A percentile compares a stretch with the other conserved stretches of the same genome.
phyloP scores from a whole-genome alignment of 371 early-diverging fungal genomes.

The Mortierella sp. region DNA sequence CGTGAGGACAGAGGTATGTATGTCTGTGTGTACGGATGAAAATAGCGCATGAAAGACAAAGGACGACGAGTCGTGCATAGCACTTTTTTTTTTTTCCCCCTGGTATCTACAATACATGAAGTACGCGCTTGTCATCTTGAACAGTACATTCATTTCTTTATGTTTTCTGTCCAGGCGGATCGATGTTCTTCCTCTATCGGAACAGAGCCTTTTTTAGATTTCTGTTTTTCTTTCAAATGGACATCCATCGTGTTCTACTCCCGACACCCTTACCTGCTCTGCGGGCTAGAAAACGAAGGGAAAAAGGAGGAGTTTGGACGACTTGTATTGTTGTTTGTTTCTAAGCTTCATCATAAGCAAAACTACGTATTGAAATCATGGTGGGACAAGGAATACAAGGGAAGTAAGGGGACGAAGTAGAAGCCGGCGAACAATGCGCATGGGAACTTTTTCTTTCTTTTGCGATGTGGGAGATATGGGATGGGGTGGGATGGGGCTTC shows the following conservation, averaged over 20 bases:
- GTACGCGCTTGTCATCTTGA: background rate
- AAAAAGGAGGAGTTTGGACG: background rate
- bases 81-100: background rate
- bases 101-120: too few species aligned
- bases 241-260: background rate
- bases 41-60: background rate
- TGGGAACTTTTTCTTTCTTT: constrained; percentile 1
- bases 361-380: background rate
- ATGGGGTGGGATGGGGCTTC: too few species aligned
- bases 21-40: background rate
- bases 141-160: too few species aligned
- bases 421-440: background rate
- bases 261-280: background rate
- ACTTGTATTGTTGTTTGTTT: background rate
- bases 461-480: background rate
- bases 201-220: background rate
- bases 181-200: constrained; percentile 12
- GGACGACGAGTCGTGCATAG: background rate
- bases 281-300: too few species aligned
- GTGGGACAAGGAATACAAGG: background rate
- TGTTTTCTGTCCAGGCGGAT: background rate
- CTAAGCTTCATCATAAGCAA: too few species aligned
- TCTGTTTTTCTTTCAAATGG: background rate
- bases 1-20: background rate
- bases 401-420: too few species aligned